These are phyloP conservation scores for Apophysomyces sp. DNA, from an alignment of 371 early-diverging fungal genomes.

Conservation along the genomic window DNA sequence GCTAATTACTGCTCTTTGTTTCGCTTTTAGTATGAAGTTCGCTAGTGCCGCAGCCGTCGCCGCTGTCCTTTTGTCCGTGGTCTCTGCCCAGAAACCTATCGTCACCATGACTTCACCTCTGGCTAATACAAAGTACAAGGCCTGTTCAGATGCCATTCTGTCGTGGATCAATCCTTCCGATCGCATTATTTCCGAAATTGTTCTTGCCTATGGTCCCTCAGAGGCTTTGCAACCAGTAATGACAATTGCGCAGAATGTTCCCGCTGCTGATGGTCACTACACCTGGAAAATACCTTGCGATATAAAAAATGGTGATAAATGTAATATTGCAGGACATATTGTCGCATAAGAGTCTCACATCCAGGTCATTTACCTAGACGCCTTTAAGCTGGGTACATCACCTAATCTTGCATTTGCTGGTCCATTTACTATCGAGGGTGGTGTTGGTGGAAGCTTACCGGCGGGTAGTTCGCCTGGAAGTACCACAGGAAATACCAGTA, in stretches of 20 bases:
- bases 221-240: conserved; percentile 25
- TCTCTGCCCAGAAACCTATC: conserved; percentile 18
- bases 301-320: conserved; percentile 24
- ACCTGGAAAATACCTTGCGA: conserved; percentile 24
- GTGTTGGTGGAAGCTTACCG: conserved; percentile 19
- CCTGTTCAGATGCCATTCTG: conserved; percentile 21
- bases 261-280: conserved; percentile 13
- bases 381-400: conserved; percentile 47
- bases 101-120: conserved; percentile 25
- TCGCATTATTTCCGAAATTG: conserved; percentile 16
- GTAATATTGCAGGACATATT: no score
- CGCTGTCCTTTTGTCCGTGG: conserved; percentile 14
- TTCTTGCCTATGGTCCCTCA: conserved; percentile 20
- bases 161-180: conserved; percentile 27
- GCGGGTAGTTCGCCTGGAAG: neutral
- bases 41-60: conserved; percentile 14
- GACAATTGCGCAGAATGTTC: conserved; percentile 20
- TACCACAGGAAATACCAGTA: neutral
- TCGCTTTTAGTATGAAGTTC: conserved; percentile 19
- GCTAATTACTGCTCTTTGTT: neutral
- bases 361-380: no score
- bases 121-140: conserved; percentile 19
- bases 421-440: conserved; percentile 45
- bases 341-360: no score
- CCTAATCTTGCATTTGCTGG: conserved; percentile 53